Conservation (phyloP, 2,329 filamentous ascomycete species). For the Colletotrichum gloeosporioides region DNA sequence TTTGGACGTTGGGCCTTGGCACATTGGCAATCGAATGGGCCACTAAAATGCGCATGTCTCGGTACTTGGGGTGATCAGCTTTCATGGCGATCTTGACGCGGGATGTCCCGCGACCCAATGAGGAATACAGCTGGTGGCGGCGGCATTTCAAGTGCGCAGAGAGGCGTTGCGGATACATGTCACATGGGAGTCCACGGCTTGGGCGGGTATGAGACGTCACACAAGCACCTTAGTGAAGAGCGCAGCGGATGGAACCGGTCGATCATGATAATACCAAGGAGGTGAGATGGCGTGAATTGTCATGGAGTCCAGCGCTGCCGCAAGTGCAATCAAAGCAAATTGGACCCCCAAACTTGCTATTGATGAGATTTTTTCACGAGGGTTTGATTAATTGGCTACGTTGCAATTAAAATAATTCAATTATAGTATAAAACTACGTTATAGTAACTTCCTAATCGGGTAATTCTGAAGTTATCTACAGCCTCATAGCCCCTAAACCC, state of each 20-base stretch:
- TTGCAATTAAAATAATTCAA: too few species aligned
- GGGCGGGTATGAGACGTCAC: neutral
- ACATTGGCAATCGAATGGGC: neutral
- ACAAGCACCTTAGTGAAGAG: neutral
- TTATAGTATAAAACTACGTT: too few species aligned
- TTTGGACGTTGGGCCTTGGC: neutral
- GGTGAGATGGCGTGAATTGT: neutral
- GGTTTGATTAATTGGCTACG: too few species aligned
- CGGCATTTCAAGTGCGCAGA: neutral
- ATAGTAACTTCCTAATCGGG: too few species aligned
- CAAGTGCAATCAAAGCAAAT: too few species aligned
- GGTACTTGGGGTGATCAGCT: neutral
- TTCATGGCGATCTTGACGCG: neutral
- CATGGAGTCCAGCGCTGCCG: too few species aligned
- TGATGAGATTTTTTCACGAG: too few species aligned
- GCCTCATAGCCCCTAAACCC: too few species aligned
- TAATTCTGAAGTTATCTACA: too few species aligned
- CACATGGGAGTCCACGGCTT: neutral
- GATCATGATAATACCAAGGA: neutral
- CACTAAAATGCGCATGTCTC: neutral
- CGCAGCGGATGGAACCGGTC: neutral
- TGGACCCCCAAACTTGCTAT: too few species aligned
- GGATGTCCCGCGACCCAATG: neutral
- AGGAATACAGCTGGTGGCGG: neutral
- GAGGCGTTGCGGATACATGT: neutral